Base-by-base conservation (phyloP, 441 rosid species). In the Macaranga tanarius region DNA sequence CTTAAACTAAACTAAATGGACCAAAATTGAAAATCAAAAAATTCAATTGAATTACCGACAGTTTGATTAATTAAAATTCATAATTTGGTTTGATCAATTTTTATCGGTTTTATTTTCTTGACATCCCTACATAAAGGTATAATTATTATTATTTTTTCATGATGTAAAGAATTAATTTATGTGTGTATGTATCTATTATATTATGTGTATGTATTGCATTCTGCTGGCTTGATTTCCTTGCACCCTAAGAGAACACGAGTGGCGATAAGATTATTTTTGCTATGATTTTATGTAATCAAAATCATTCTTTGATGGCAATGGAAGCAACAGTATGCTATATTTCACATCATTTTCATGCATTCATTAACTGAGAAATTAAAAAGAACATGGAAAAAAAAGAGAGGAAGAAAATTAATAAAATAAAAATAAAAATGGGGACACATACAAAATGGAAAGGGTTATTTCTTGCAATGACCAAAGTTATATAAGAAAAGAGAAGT, bases 211-310 rank as follows among this genome's bases (percentile, higher is more conserved):
- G 4, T 34, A 34, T 34, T 34, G 38, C 0, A 34, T 34, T 34
- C 38, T 34, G 38, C 38, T 34, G 38, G 38, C 38, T 69, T 42
- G 48, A 69, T 45, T 57, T 57, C n/a, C 64, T 69, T 69, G 64
- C 64, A 69, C 23, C 25, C 65, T 44, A 69, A 56, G 73, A 57
- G 54, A 69, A 56, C 26, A 56, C 57, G 64, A 69, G 64, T 57
- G 64, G 20, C 51, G 44, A 19, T 26, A 7, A 69, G 52, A 42
- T 55, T 57, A 38, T 57, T 69, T 57, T 59, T n/a, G 28, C 44
- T 70, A 15, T 58, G 44, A 44, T n/a, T 20, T 64, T 64, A 20
- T 38, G 10, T 16, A 56, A 38, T n/a, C 25, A n/a, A 38, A 40
- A 22, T 57, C 63, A 34, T 38, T 50, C 42, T 69, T 69, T 58